Evolutionary conservation across 371 early-diverging fungal species (phyloP), one percentile per base, ranked within the genome.

Genomic region (Mortierella sp.): DNA sequence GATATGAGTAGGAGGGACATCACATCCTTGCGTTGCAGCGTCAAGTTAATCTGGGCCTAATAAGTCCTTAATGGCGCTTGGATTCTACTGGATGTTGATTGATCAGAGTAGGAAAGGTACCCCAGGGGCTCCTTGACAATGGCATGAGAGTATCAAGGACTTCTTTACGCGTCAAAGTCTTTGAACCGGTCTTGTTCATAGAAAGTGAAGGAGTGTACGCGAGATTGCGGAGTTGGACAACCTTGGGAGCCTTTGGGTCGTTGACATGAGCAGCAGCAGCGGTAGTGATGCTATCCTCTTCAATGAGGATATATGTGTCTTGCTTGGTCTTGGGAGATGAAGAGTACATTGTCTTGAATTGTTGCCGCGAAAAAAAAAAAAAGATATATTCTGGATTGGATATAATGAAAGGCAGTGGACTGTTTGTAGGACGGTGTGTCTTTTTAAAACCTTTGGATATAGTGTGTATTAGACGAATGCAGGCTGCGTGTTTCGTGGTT

Each of bases 121-220:
- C 60, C 60, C 42, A 60, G 22, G 60, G 42, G 9, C 13, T 22
- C n/a, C 37, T 60, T 12, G 60, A 40, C 26, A 60, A 40, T 3
- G 60, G 60, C 37, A 60, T 40, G 29, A 60, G 37, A 19, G 37
- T 23, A 23, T 60, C 60, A 40, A 60, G 60, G 42, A 23, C 26
- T 8, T 57, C 17, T 32, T 9, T 34, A 57, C 57, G 57, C 34
- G 57, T 32, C 34, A 23, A 8, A 1, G 54, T 54, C 54, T 54
- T 54, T 23, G 54, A 23, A 34, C 9, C 55, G 2, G 8, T 51
- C 7, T 19, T 55, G 9, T 10, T 15, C 32, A 19, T 19, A 15
- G 10, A 35, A 57, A 22, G 35, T 7, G 17, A 26, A 2, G 35
- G 2, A 57, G n/a, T 19, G 32, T 17, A 34, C 15, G 57, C 35